phyloP scores from a whole-genome alignment of 768 basidiomycete genomes.

The Lentinula sp. region DNA sequence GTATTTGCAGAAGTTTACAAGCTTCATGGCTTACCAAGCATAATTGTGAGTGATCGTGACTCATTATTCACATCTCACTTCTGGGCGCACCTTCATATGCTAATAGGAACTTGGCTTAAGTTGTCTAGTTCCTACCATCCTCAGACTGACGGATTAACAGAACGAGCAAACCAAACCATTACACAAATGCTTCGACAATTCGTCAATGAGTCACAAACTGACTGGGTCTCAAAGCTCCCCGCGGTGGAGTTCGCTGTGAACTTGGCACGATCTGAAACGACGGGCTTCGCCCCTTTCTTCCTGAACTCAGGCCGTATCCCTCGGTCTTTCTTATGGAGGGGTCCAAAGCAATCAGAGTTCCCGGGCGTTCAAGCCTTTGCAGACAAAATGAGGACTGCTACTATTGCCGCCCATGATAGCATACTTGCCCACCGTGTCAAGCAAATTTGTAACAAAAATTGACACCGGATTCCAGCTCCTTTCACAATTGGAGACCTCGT shows the following conservation, averaged over 20 bases:
- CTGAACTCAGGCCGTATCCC: background rate
- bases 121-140: constrained; percentile 11
- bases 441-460: too few species aligned
- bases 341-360: too few species aligned
- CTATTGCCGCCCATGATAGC: too few species aligned
- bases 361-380: too few species aligned
- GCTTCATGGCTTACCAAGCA: constrained; percentile 17
- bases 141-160: constrained; percentile 1
- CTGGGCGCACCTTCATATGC: too few species aligned
- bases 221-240: constrained; percentile 11
- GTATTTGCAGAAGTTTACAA: constrained; percentile 23
- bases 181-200: constrained; percentile 16
- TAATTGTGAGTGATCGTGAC: too few species aligned
- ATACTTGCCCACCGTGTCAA: too few species aligned
- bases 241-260: constrained; percentile 5
- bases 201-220: constrained; percentile 16
- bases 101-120: background rate
- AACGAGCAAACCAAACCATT: constrained; percentile 15
- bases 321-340: constrained; percentile 6
- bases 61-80: too few species aligned
- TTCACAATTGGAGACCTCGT: constrained; percentile 17
- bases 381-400: too few species aligned
- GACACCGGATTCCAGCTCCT: too few species aligned
- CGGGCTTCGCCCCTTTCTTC: constrained; percentile 9
- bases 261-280: constrained; percentile 7